phyloP scores from a whole-genome alignment of 2,329 filamentous ascomycete species.

The Fusarium sororula region DNA sequence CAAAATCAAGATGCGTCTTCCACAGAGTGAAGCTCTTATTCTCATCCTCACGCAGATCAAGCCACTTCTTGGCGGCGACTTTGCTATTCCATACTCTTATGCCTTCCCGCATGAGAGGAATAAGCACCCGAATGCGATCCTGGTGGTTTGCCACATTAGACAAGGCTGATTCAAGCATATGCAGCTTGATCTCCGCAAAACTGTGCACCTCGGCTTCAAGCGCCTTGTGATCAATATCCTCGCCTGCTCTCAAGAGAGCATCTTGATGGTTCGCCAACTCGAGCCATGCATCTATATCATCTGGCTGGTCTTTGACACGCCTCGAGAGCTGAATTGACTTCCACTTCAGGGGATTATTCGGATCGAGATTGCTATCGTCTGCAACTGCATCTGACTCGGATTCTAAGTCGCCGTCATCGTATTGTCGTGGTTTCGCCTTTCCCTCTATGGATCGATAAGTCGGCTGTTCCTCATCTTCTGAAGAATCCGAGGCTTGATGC shows the following conservation, averaged over 20 bases:
- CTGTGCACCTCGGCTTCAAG: conserved; percentile 72
- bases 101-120: conserved; percentile 78
- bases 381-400: conserved; percentile 57
- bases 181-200: conserved; percentile 81
- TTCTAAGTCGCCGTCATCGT: conserved; percentile 60
- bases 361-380: conserved; percentile 44
- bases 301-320: conserved; percentile 70
- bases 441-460: conserved; percentile 73
- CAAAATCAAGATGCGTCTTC: conserved; percentile 76
- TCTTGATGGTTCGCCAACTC: conserved; percentile 83
- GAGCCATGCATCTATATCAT: conserved; percentile 78
- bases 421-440: conserved; percentile 62
- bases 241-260: conserved; percentile 63
- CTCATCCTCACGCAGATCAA: conserved; percentile 51
- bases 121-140: conserved; percentile 68
- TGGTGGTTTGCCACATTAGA: conserved; percentile 57
- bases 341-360: conserved; percentile 59
- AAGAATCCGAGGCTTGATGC: conserved; percentile 48
- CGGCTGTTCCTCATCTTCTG: conserved; percentile 58
- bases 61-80: conserved; percentile 71
- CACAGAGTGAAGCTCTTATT: conserved; percentile 67
- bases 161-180: conserved; percentile 82
- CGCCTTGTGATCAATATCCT: conserved; percentile 53
- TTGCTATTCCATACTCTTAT: conserved; percentile 76
- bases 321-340: conserved; percentile 70